Percentiles rank a stretch among this genome's conserved stretches.
Conservation (phyloP, 2,329 filamentous ascomycete genomes). For the Colletotrichum neosansevieriae region DNA sequence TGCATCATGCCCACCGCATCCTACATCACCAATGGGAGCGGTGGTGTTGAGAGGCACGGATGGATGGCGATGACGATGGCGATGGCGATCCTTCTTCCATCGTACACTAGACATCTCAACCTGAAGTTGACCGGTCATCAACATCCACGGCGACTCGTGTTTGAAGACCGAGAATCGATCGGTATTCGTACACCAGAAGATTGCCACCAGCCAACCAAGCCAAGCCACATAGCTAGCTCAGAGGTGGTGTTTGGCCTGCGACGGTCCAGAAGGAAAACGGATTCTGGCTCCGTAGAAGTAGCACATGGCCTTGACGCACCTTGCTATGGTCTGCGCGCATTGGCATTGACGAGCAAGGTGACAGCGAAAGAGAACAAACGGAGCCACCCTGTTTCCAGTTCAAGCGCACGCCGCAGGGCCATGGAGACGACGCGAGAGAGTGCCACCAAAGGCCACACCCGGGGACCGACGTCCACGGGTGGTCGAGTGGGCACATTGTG, state of each 20-base stretch:
- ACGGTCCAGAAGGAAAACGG: conserved; percentile 27
- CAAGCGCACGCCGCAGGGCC: no score
- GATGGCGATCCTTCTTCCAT: not conserved
- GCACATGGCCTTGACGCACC: not conserved
- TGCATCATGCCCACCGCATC: conserved; percentile 23
- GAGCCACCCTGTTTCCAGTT: conserved; percentile 20
- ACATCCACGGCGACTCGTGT: conserved; percentile 18
- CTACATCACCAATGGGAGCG: conserved; percentile 18
- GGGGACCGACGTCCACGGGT: not conserved
- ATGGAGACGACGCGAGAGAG: not conserved
- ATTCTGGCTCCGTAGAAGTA: conserved; percentile 17
- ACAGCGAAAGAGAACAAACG: conserved; percentile 28
- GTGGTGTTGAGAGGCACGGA: conserved; percentile 29
- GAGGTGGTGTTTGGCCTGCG: conserved; percentile 13
- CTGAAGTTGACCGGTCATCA: conserved; percentile 27
- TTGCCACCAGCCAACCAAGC: conserved; percentile 10
- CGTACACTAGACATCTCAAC: conserved; percentile 8
- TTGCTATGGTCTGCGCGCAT: conserved; percentile 19
- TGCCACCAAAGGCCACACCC: conserved; percentile 9
- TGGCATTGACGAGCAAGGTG: conserved; percentile 32
- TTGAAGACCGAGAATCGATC: conserved; percentile 11
- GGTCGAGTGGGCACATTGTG: no score
- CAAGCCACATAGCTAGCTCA: conserved; percentile 31
- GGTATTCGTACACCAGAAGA: not conserved
- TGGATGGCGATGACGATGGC: not conserved